Percentiles rank a stretch among this genome's conserved stretches.
phyloP scores from a whole-genome alignment of 1,139 yeast species.

The Yamadazyma spencermartinsiae region DNA sequence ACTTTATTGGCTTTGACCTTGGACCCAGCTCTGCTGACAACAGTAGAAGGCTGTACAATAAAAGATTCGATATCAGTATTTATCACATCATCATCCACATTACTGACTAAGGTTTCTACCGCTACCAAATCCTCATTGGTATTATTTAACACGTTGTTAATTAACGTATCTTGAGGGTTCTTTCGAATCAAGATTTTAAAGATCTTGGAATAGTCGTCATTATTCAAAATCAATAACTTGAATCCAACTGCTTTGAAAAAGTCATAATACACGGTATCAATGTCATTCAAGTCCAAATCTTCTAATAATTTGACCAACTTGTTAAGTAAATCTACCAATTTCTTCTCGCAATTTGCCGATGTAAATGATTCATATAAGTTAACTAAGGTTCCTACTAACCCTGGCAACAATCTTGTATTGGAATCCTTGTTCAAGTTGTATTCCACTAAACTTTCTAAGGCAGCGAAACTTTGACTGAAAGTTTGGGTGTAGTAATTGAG shows the following conservation, averaged over 20 bases:
- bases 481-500: conserved; percentile 38
- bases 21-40: conserved; percentile 3
- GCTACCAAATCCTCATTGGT: conserved; percentile 28
- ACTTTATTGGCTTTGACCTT: conserved; percentile 17
- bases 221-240: conserved; percentile 39
- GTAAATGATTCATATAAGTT: conserved; percentile 44
- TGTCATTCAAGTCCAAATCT: conserved; percentile 5
- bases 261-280: conserved; percentile 27
- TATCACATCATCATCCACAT: conserved; percentile 29
- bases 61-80: conserved; percentile 25
- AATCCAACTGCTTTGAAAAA: conserved; percentile 52
- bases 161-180: conserved; percentile 32
- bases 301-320: conserved; percentile 20
- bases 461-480: conserved; percentile 44
- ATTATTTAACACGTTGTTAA: conserved; percentile 30
- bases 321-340: conserved; percentile 26
- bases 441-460: conserved; percentile 38
- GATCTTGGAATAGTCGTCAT: conserved; percentile 29
- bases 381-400: conserved; percentile 46
- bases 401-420: conserved; percentile 30
- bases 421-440: conserved; percentile 15
- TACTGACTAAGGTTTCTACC: conserved; percentile 34
- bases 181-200: conserved; percentile 30
- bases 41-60: conserved; percentile 10
- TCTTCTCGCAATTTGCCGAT: conserved; percentile 16